phyloP scores from a whole-genome alignment of 345 rosid species.

The Hevea brasiliensis region DNA sequence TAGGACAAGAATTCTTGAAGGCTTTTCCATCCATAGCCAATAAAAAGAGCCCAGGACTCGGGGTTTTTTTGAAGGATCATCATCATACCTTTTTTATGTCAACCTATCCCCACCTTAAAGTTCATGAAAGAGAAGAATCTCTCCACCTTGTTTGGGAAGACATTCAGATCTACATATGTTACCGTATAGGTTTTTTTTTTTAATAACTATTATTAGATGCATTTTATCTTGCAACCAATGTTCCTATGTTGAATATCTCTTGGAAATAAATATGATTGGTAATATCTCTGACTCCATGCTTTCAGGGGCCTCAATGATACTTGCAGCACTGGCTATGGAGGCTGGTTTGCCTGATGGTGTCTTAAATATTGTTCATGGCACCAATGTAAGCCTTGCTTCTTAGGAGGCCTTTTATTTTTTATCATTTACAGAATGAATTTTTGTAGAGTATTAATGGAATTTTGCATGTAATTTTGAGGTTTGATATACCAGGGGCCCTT shows the following conservation, averaged over 20 bases:
- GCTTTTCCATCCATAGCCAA: background rate
- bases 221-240: background rate
- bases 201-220: background rate
- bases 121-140: background rate
- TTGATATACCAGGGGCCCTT: too few species aligned
- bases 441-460: background rate
- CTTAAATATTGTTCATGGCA: constrained; percentile 51
- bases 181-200: background rate
- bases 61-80: too few species aligned
- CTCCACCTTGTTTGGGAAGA: background rate
- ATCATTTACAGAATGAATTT: constrained; percentile 11
- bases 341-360: constrained; percentile 58
- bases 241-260: background rate
- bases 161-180: background rate
- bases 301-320: constrained; percentile 48
- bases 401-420: background rate
- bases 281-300: background rate
- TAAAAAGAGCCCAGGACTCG: background rate
- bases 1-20: background rate
- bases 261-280: background rate
- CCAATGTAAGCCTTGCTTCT: constrained; percentile 30
- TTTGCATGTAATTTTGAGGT: background rate
- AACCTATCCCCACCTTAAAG: background rate
- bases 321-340: constrained; percentile 52
- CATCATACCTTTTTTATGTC: background rate